Percentiles rank a stretch among this genome's conserved stretches.
Evolutionary conservation across 2,329 filamentous ascomycete species (phyloP).

Genomic region (Aquanectria penicillioides): DNA sequence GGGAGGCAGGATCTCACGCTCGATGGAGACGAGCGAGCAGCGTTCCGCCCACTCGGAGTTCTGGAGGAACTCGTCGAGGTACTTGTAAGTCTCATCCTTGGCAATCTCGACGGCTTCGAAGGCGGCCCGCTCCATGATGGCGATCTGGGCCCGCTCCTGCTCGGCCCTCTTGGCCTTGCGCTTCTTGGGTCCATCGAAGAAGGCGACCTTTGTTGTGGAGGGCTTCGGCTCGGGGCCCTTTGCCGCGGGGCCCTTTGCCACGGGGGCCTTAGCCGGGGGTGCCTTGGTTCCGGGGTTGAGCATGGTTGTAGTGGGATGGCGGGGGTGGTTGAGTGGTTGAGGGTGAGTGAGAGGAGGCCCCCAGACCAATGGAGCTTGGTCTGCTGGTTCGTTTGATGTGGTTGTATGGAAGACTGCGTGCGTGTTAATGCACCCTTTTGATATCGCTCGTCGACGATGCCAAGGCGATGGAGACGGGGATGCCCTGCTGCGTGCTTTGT

Average conservation of each 20-base stretch:
- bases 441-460: too few relatives aligned
- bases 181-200: constrained; percentile 40
- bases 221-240: too few relatives aligned
- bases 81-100: constrained; percentile 44
- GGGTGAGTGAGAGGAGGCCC: too few relatives aligned
- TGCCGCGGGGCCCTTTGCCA: too few relatives aligned
- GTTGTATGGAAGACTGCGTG: too few relatives aligned
- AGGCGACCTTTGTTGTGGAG: constrained; percentile 33
- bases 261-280: too few relatives aligned
- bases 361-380: too few relatives aligned
- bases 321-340: too few relatives aligned
- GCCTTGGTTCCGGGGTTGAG: too few relatives aligned
- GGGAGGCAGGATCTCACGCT: constrained; percentile 46
- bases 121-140: constrained; percentile 31
- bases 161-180: constrained; percentile 36
- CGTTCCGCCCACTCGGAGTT: constrained; percentile 44
- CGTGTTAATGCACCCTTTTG: too few relatives aligned
- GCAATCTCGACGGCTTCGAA: constrained; percentile 43
- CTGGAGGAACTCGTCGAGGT: constrained; percentile 45
- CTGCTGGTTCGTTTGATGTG: not conserved
- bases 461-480: too few relatives aligned
- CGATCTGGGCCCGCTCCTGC: constrained; percentile 26
- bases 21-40: constrained; percentile 47
- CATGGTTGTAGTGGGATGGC: too few relatives aligned
- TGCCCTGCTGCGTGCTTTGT: not conserved